Evolutionary conservation across 768 basidiomycete genomes (phyloP), one percentile per base, ranked within the genome.

Genomic region (Hygrophorus russula): DNA sequence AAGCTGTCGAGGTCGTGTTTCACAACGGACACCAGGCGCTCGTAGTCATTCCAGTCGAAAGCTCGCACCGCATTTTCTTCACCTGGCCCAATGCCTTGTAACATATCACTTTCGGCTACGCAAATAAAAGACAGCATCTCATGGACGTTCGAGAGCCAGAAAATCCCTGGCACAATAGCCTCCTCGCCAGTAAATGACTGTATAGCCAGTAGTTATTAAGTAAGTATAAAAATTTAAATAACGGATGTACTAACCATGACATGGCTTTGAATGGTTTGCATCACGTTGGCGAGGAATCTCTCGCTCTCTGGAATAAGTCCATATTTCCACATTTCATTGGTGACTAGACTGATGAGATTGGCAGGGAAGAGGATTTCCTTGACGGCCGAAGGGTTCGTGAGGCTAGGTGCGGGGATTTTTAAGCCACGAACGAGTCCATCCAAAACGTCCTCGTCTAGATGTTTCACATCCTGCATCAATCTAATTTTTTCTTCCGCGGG

Each of bases 251-350:
- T 53, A 48, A 92, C 96, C 92, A 98, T 97, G 51, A 98, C 92
- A 64, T 98, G 91, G 18, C 82, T 73, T 67, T 99, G 96, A 46
- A 99, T 85, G 2, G 83, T 86, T 61, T 97, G 93, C 94, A 98
- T 98, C 44, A 98, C 88, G 59, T 94, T 98, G 29, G 96, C 96
- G 46, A 99, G 69, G 76, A 99, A 98, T 38, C 93, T 74, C 62
- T 98, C 96, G 65, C 91, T 94, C 63, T 99, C 96, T 12, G 80
- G 73, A 51, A 98, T 97, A 51, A 99, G 77, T 39, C 93, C 91
- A 55, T 94, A 92, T 64, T 96, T 97, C 96, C 96, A 98, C 96
- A 99, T 99, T 64, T 98, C 96, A 61, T 99, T 99, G n/a, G 92
- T 94, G 51, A 96, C 82, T 37, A 98, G 68, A 58, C 87, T 90